These are phyloP conservation scores for Babesia divergens DNA, from an alignment of 169 alveolate species.

Conservation along the genomic window DNA sequence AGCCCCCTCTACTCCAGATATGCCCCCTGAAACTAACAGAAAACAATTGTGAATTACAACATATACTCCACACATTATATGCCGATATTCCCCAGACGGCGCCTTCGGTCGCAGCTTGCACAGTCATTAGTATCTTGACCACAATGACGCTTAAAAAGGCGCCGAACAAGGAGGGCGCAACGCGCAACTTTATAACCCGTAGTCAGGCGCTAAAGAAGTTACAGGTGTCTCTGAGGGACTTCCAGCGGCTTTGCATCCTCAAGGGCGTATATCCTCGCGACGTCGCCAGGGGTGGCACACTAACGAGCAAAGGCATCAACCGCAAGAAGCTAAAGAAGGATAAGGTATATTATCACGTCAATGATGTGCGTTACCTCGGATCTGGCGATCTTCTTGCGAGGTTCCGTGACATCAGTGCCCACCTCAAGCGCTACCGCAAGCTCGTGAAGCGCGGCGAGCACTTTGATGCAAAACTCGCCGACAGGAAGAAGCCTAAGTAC, in stretches of 20 bases:
- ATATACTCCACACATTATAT: neutral
- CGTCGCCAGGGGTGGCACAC: slow-evolving; percentile 89
- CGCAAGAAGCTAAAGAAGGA: slow-evolving; percentile 78
- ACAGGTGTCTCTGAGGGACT: slow-evolving; percentile 80
- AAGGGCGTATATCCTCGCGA: slow-evolving; percentile 99
- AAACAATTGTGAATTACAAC: neutral
- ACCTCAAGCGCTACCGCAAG: slow-evolving; percentile 85
- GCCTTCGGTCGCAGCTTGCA: neutral
- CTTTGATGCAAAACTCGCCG: slow-evolving; percentile 80
- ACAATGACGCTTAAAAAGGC: slow-evolving; percentile 61
- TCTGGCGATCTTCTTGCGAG: slow-evolving; percentile 83
- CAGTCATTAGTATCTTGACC: neutral
- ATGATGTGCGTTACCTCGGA: slow-evolving; percentile 89
- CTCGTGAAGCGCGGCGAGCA: slow-evolving; percentile 84
- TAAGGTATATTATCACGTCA: slow-evolving; percentile 90
- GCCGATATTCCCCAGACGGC: too few relatives aligned
- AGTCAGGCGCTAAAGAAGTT: slow-evolving; percentile 62
- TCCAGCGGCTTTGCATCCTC: slow-evolving; percentile 95
- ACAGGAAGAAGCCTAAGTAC: slow-evolving; percentile 86
- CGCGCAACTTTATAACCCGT: slow-evolving; percentile 62
- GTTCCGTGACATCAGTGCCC: slow-evolving; percentile 87
- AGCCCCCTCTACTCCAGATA: neutral
- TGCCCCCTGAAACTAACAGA: neutral
- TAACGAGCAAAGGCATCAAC: slow-evolving; percentile 74
- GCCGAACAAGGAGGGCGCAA: slow-evolving; percentile 56